Evolutionary conservation across 345 rosid genomes (phyloP).

Genomic region (Populus simonii): DNA sequence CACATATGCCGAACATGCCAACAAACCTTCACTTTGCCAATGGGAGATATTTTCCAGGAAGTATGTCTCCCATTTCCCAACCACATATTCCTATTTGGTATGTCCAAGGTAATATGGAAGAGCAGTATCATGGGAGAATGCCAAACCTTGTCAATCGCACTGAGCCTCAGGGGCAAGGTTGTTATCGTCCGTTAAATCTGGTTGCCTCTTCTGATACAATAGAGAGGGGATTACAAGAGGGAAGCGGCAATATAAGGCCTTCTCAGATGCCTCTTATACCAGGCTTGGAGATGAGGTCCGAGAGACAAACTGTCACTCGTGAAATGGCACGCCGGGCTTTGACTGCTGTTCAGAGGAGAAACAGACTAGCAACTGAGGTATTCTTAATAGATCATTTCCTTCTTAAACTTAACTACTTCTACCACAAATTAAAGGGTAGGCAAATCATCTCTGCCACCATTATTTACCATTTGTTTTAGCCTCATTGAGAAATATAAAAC

Average conservation of each 20-base stretch:
- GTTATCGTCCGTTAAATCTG: neutral
- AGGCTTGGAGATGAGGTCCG: neutral
- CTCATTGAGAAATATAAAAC: neutral
- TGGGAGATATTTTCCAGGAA: constrained; percentile 12
- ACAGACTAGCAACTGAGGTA: constrained; percentile 25
- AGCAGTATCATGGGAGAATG: constrained; percentile 2
- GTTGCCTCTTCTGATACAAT: neutral
- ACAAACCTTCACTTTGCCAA: constrained; percentile 1
- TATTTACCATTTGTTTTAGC: neutral
- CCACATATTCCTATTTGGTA: neutral
- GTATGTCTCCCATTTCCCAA: neutral
- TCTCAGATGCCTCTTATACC: neutral
- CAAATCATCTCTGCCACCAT: neutral
- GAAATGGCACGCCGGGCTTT: neutral
- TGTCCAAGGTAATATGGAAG: neutral
- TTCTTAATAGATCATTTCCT: neutral
- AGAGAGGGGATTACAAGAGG: neutral
- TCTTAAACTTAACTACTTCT: neutral
- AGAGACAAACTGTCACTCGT: neutral
- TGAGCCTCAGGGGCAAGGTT: neutral
- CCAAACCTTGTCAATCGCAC: neutral
- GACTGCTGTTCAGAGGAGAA: constrained; percentile 15
- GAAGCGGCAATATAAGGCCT: constrained; percentile 11
- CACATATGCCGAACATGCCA: neutral
- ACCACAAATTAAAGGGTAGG: neutral